Base-by-base conservation (phyloP, 78 protist species). In the Guillardia theta region DNA sequence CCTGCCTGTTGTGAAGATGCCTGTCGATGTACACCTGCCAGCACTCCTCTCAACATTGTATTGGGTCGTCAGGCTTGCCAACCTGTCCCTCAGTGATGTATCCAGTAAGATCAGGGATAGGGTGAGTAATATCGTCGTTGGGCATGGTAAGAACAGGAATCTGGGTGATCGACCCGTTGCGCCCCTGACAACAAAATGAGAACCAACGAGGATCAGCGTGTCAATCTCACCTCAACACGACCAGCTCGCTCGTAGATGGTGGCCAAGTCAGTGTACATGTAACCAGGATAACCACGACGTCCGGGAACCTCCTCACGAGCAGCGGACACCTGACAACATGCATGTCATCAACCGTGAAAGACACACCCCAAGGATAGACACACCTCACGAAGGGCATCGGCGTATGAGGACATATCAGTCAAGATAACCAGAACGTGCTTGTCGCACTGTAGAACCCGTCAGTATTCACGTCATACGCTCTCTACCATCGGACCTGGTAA, bases 211-310 rank as follows among this genome's bases (percentile, higher is more conserved):
- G n/a, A n/a, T n/a, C n/a, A n/a, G n/a, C n/a, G n/a, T n/a, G n/a
- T n/a, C n/a, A n/a, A n/a, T n/a, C n/a, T n/a, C n/a, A n/a, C n/a
- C 44, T 70, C 95, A 48, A 99, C 99, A 95, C 99, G 99, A 2
- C 99, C 99, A 12, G 99, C 99, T 41, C 99, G 98, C 97, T 99
- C 99, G 94, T 99, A 99, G 94, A 99, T 98, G 96, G 99, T 98
- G 43, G 99, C 95, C 24, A 99, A 88, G 96, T 99, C 99, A n/a
- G 99, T 99, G 98, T 99, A 70, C 99, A 99, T 99, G 97, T 99
- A 99, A 93, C 99, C 99, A 36, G 99, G 99, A 96, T 98, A 99
- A 62, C 99, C 99, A 50, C 99, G 97, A 30, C 99, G 98, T 27
- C 99, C 99, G 47, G 96, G 95, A 92, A 94, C 94, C 90, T 98